Evolutionary conservation across 805 yeast genomes (phyloP), one percentile per base, ranked within the genome.

Genomic region (Blastobotrys attinorum): DNA sequence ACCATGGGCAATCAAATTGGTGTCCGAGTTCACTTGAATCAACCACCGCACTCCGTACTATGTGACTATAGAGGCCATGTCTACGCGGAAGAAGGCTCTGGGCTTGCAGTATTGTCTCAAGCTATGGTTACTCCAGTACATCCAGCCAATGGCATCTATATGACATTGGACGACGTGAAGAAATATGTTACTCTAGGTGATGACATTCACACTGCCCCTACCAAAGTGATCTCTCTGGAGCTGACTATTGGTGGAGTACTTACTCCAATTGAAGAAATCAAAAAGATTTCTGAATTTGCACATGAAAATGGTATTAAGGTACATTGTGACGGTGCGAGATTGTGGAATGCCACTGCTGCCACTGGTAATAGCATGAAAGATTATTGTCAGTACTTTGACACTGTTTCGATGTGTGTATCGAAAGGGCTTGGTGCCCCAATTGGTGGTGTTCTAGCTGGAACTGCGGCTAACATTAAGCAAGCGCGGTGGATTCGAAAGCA

Each of bases 401-500:
- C 89, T 10, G 83, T 87, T 40, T 83, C 94, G 13, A 71, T 87
- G 40, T 87, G 96, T 62, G 64, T 87, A 39, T 85, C 95, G 40
- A 87, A 87, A 61, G 79, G 90, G 4, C 69, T 87, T 56, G 95
- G 95, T 47, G 95, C 96, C 1, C 96, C 96, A 48, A 78, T 88
- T 57, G 96, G 96, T 8, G 81, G 94, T 10, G 76, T 87, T 3
- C 68, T 87, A 37, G 95, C 86, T 31, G 89, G 95, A 35, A 65
- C 69, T 37, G 56, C 59, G 32, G 65, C 65, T 38, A 73, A 79
- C 53, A 79, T 86, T 48, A 65, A 68, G 54, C 79, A 77, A 55
- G 84, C 89, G 35, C 81, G 81, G 60, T 94, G 87, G 63, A 83
- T 86, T 68, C 82, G 84, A 52, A 87, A 87, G 57, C 96, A 88